These are phyloP conservation scores for Strobilomyces echinocephalus DNA, from an alignment of 768 basidiomycete genomes.

Conservation along the genomic window DNA sequence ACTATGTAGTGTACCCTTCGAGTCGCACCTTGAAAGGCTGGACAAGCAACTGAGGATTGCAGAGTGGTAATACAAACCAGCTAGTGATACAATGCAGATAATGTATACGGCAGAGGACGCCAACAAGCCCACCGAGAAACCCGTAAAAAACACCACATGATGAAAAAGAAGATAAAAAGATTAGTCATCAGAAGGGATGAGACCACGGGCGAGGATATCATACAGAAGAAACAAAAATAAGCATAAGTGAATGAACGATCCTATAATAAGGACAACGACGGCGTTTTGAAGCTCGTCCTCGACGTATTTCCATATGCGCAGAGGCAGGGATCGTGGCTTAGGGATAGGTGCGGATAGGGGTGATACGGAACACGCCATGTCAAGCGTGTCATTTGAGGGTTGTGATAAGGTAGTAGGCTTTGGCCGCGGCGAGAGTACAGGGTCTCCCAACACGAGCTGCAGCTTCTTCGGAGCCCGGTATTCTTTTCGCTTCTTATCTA, in stretches of 20 bases:
- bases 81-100: conserved; percentile 18
- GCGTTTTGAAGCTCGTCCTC: conserved; percentile 29
- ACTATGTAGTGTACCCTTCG: no score
- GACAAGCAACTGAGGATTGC: background rate
- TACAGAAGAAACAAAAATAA: conserved; percentile 27
- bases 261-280: conserved; percentile 20
- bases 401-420: conserved; percentile 14
- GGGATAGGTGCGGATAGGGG: background rate
- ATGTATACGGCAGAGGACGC: background rate
- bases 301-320: conserved; percentile 14
- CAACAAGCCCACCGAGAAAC: background rate
- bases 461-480: conserved; percentile 10
- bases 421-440: conserved; percentile 16
- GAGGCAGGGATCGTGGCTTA: conserved; percentile 8
- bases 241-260: conserved; percentile 25
- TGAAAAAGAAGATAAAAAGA: background rate
- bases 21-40: background rate
- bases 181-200: conserved; percentile 26
- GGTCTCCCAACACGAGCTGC: conserved; percentile 22
- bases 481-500: conserved; percentile 27
- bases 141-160: conserved; percentile 13
- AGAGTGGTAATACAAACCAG: conserved; percentile 4
- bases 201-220: conserved; percentile 26
- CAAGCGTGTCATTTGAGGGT: background rate
- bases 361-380: background rate